Conservation (phyloP, 768 basidiomycete species). For the Agrocybe praecox region DNA sequence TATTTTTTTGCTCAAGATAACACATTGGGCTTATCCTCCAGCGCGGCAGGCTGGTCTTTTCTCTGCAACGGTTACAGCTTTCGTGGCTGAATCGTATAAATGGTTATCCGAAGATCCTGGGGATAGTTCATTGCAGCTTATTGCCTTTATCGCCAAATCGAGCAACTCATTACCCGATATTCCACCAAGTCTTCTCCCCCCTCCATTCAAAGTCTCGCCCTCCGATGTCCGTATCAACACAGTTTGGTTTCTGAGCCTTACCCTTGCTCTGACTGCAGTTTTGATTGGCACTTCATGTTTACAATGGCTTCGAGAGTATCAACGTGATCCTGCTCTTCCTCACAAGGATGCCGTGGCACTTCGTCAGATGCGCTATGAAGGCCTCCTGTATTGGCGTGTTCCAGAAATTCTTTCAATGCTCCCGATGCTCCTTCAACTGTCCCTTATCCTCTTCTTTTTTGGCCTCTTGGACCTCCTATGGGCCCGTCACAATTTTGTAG, state of each 20-base stretch:
- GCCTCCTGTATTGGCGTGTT: slow-evolving; percentile 25
- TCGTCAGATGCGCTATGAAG: slow-evolving; percentile 29
- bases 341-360: slow-evolving; percentile 28
- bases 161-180: background rate
- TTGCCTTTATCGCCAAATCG: slow-evolving; percentile 19
- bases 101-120: slow-evolving; percentile 24
- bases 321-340: slow-evolving; percentile 24
- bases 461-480: slow-evolving; percentile 27
- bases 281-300: slow-evolving; percentile 27
- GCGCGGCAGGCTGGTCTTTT: slow-evolving; percentile 25
- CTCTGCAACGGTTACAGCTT: slow-evolving; percentile 28
- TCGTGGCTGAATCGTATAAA: slow-evolving; percentile 26
- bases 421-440: slow-evolving; percentile 24
- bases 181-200: background rate
- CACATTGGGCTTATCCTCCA: background rate
- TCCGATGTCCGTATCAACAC: slow-evolving; percentile 26
- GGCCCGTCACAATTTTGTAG: slow-evolving; percentile 21
- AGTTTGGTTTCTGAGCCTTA: slow-evolving; percentile 27
- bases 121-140: slow-evolving; percentile 17
- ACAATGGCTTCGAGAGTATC: slow-evolving; percentile 29
- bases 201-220: slow-evolving; percentile 17
- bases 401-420: slow-evolving; percentile 26
- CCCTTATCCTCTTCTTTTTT: slow-evolving; percentile 27
- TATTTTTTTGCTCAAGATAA: background rate
- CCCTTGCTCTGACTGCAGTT: slow-evolving; percentile 24